phyloP scores from a whole-genome alignment of 192 early-diverging fungal genomes.

The Entomortierella chlamydospora region DNA sequence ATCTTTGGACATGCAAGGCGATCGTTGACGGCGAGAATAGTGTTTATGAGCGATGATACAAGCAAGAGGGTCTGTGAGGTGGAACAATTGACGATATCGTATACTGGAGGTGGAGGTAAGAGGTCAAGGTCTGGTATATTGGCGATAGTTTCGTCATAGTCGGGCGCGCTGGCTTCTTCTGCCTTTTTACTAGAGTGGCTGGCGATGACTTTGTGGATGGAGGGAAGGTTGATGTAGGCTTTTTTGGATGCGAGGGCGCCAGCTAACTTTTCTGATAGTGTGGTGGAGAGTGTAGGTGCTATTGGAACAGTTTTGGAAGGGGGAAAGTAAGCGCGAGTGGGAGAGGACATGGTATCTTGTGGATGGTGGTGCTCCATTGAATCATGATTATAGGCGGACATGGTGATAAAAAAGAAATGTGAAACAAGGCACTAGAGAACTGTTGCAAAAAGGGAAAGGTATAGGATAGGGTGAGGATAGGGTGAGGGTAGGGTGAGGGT shows the following conservation, averaged over 20 bases:
- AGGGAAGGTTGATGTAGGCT: slow-evolving; percentile 41
- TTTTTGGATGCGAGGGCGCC: slow-evolving; percentile 31
- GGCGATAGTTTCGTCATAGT: slow-evolving; percentile 40
- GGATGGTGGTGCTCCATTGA: slow-evolving; percentile 12
- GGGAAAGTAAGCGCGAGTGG: slow-evolving; percentile 37
- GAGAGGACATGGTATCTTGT: slow-evolving; percentile 16
- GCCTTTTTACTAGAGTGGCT: slow-evolving; percentile 20
- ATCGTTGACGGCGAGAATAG: slow-evolving; percentile 64
- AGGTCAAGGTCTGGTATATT: slow-evolving; percentile 52
- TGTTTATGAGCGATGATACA: slow-evolving; percentile 62
- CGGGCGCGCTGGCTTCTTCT: slow-evolving; percentile 26
- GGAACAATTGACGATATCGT: slow-evolving; percentile 62
- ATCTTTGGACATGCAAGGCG: slow-evolving; percentile 50
- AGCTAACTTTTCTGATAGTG: slow-evolving; percentile 26
- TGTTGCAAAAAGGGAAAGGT: no score
- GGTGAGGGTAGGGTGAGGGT: no score
- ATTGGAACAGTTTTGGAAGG: slow-evolving; percentile 16
- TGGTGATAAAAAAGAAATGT: neutral
- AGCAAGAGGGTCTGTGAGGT: slow-evolving; percentile 57
- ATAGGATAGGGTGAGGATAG: no score
- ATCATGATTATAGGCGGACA: slow-evolving; percentile 26
- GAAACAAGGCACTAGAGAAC: no score
- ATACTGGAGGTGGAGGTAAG: slow-evolving; percentile 45
- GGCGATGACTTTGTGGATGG: slow-evolving; percentile 46
- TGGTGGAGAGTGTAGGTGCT: slow-evolving; percentile 3